Evolutionary conservation across 306 rosid species (phyloP).

Genomic region (Pterocarpus macrocarpus): DNA sequence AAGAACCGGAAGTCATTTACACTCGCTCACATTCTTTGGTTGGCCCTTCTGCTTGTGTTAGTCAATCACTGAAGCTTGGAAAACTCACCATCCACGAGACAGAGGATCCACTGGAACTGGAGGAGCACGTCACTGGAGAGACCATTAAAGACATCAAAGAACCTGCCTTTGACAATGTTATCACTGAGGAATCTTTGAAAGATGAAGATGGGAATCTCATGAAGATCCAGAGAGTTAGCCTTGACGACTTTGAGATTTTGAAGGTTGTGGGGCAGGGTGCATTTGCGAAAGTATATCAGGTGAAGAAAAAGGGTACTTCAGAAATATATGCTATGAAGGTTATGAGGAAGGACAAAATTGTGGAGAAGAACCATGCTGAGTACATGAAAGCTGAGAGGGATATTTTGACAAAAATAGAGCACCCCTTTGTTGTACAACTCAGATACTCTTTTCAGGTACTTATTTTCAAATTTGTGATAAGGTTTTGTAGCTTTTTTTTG

Average conservation of each 20-base stretch:
- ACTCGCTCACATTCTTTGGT: conserved; percentile 92
- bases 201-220: conserved; percentile 46
- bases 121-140: conserved; percentile 49
- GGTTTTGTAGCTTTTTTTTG: conserved; percentile 11
- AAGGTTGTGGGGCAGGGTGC: conserved; percentile 99
- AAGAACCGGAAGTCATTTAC: conserved; percentile 79
- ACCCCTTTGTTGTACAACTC: conserved; percentile 88
- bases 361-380: conserved; percentile 96
- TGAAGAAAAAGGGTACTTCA: conserved; percentile 86
- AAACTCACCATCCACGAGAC: conserved; percentile 75
- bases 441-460: conserved; percentile 95
- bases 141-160: conserved; percentile 54
- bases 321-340: conserved; percentile 99
- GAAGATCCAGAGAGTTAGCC: conserved; percentile 67
- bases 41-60: conserved; percentile 86
- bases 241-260: conserved; percentile 90
- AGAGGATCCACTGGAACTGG: conserved; percentile 62
- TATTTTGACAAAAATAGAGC: conserved; percentile 85
- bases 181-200: conserved; percentile 50
- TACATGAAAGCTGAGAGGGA: conserved; percentile 99
- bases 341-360: conserved; percentile 94
- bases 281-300: conserved; percentile 95
- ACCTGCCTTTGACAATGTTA: conserved; percentile 39
- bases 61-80: conserved; percentile 79
- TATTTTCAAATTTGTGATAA: conserved; percentile 24